Evolutionary conservation across 352 stramenopile species (phyloP).

Genomic region (Nothophytophthora sp.): DNA sequence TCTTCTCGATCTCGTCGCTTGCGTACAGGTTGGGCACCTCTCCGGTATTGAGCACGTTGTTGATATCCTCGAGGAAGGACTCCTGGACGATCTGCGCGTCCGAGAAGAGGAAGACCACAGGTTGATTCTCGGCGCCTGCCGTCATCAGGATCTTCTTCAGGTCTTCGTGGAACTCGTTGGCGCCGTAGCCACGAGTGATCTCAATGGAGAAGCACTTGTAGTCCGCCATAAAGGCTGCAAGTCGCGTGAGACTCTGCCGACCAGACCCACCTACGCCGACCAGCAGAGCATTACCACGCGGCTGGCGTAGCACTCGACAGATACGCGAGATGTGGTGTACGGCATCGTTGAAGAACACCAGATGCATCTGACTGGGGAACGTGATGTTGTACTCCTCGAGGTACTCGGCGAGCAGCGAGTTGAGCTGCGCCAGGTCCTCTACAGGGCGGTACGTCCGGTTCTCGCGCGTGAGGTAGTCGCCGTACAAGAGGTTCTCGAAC

Average conservation of each 20-base stretch:
- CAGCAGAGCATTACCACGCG: constrained; percentile 90
- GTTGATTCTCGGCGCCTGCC: constrained; percentile 86
- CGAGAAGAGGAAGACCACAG: constrained; percentile 92
- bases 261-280: constrained; percentile 92
- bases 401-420: constrained; percentile 86
- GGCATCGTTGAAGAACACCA: constrained; percentile 96
- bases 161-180: constrained; percentile 92
- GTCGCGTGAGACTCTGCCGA: constrained; percentile 89
- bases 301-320: constrained; percentile 91
- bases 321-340: constrained; percentile 95
- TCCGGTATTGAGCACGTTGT: constrained; percentile 94
- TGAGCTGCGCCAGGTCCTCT: constrained; percentile 63
- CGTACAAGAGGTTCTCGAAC: constrained; percentile 90
- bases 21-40: constrained; percentile 94
- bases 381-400: constrained; percentile 96
- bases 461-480: constrained; percentile 88
- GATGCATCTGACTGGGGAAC: constrained; percentile 92
- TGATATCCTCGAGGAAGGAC: constrained; percentile 95
- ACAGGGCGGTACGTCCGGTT: constrained; percentile 78
- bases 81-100: constrained; percentile 94
- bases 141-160: constrained; percentile 92
- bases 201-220: constrained; percentile 93
- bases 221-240: constrained; percentile 92
- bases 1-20: constrained; percentile 91
- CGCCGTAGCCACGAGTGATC: constrained; percentile 91